Percentiles rank a stretch among this genome's conserved stretches.
Evolutionary conservation across 768 basidiomycete species (phyloP).

Genomic region (Termitomyces titanicus): DNA sequence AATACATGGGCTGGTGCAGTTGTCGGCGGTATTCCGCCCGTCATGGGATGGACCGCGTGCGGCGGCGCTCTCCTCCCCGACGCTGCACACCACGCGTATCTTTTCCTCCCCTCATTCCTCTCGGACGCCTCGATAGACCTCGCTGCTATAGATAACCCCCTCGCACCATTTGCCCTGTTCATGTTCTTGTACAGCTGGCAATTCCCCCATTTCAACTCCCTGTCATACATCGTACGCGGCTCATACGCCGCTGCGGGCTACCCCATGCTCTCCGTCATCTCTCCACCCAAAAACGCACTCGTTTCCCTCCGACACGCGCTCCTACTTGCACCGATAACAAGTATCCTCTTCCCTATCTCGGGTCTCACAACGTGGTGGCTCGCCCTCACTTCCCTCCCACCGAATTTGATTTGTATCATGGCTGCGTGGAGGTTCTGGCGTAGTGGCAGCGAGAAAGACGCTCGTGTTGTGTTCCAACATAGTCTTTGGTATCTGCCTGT

Average conservation of each 20-base stretch:
- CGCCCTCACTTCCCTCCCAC: conserved; percentile 68
- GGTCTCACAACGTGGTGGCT: conserved; percentile 94
- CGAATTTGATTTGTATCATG: conserved; percentile 66
- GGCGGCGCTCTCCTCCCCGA: conserved; percentile 75
- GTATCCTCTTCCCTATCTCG: conserved; percentile 77
- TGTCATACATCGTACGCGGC: conserved; percentile 83
- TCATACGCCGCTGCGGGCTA: conserved; percentile 94
- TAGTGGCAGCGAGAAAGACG: conserved; percentile 69
- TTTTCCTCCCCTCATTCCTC: conserved; percentile 63
- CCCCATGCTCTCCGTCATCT: conserved; percentile 83
- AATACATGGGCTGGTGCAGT: conserved; percentile 97
- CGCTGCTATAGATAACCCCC: conserved; percentile 70
- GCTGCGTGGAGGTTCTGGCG: conserved; percentile 78
- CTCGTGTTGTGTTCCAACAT: conserved; percentile 72
- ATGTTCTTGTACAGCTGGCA: conserved; percentile 94
- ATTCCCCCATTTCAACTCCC: conserved; percentile 95
- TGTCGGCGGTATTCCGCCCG: conserved; percentile 88
- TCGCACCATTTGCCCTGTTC: conserved; percentile 78
- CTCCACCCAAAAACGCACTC: conserved; percentile 74
- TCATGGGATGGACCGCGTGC: conserved; percentile 99
- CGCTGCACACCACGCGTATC: conserved; percentile 50
- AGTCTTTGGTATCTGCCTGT: conserved; percentile 90
- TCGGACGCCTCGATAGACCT: conserved; percentile 37
- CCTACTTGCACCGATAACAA: conserved; percentile 74
- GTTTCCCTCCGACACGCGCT: conserved; percentile 83